Base-by-base conservation (phyloP, 2,329 filamentous ascomycete species). In the Apiospora hydei region DNA sequence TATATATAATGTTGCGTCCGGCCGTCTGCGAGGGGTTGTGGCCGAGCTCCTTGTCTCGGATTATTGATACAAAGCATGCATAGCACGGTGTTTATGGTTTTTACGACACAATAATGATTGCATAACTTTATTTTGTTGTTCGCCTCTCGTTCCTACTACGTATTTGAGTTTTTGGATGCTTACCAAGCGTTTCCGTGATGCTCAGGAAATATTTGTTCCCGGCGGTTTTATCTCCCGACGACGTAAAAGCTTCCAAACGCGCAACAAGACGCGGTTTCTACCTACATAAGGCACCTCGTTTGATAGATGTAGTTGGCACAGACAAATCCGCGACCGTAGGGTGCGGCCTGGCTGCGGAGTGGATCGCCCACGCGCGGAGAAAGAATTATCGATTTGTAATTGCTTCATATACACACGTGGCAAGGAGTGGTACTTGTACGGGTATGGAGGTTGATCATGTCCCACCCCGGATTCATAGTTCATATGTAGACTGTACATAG, bases 81-180 rank as follows among this genome's bases (percentile, higher is more conserved):
- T 67, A 46, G 66, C 41, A 67, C 41, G 66, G 66, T 67, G 66
- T 67, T 67, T 46, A 41, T n/a, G 18, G 18, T 38, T 64, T 64
- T 64, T 38, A 64, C 57, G 57, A 64, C 18, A 64, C 30, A 64
- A 41, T 64, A n/a, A 64, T 64, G 57, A 64, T 64, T 64, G 8
- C 57, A 64, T 26, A 64, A 38, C 34, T 64, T 18, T 41, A 41
- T 41, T 3, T 61, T 61, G 13, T 13, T 64, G 16, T 21, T 13
- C 8, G 57, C 34, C 7, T 38, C 30, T 2, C 18, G n/a, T 13
- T 7, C 13, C 16, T 21, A 18, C 34, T 64, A 64, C 34, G 30
- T 64, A n/a, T 64, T 41, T n/a, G 34, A 64, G 30, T 41, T 41
- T 38, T 18, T 11, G 53, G 57, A 11, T 21, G 3, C 57, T 38